Conservation (phyloP, 331 rosid species). For the Quercus phellos region DNA sequence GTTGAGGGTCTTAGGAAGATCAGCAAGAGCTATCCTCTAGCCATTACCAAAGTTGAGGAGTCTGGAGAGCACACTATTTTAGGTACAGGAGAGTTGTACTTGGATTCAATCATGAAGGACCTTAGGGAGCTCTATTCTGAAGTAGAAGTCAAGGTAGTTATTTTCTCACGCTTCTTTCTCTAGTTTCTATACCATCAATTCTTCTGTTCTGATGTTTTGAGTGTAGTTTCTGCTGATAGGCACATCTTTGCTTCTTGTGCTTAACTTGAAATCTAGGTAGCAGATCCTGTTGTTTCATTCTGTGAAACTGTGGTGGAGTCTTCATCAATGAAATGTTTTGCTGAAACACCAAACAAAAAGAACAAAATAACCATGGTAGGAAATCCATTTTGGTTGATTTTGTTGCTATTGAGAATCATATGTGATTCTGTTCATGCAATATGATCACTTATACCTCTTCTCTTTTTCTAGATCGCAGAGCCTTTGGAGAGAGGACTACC, state of each 20-base stretch:
- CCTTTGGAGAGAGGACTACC: constrained; percentile 92
- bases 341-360: constrained; percentile 97
- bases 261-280: constrained; percentile 53
- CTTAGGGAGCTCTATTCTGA: constrained; percentile 94
- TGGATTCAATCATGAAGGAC: constrained; percentile 99
- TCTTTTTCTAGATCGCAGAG: constrained; percentile 65
- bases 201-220: constrained; percentile 7
- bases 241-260: constrained; percentile 12
- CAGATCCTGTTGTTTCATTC: constrained; percentile 96
- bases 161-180: neutral
- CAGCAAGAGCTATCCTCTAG: constrained; percentile 97
- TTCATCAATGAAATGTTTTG: constrained; percentile 99
- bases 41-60: constrained; percentile 96
- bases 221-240: constrained; percentile 7
- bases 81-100: constrained; percentile 96
- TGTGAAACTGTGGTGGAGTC: constrained; percentile 98
- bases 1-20: constrained; percentile 98
- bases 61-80: constrained; percentile 98
- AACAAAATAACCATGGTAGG: constrained; percentile 96
- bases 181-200: neutral
- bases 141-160: constrained; percentile 90
- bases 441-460: neutral
- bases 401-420: neutral
- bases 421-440: constrained; percentile 5
- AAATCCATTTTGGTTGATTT: neutral